Evolutionary conservation across 257 asterid species (phyloP).

Genomic region (Nemophila menziesii): DNA sequence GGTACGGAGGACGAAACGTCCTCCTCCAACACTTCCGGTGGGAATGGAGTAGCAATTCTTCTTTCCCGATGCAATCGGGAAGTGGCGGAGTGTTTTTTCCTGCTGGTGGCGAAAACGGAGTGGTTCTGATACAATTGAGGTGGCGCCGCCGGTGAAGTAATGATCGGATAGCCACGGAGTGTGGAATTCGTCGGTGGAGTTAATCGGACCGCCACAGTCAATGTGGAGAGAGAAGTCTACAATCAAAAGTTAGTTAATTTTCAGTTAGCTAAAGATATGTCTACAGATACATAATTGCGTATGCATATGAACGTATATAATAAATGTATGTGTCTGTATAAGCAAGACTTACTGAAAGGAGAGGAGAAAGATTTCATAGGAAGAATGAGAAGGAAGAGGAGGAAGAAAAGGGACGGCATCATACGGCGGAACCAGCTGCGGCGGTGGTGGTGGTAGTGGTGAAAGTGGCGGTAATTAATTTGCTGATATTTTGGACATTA

Average conservation of each 20-base stretch:
- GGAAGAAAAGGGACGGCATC: conserved; percentile 11
- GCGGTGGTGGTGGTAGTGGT: conserved; percentile 9
- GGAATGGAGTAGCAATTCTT: conserved; percentile 81
- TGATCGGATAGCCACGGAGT: conserved; percentile 80
- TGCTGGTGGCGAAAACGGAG: conserved; percentile 62
- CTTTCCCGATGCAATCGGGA: conserved; percentile 74
- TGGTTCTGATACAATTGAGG: conserved; percentile 79
- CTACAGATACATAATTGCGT: not conserved
- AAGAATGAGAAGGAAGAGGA: conserved; percentile 9
- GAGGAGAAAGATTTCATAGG: conserved; percentile 15
- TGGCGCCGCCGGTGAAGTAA: conserved; percentile 62
- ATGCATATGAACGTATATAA: too few relatives aligned
- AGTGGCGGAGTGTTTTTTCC: conserved; percentile 80
- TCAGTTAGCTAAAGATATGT: not conserved
- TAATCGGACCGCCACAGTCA: conserved; percentile 66
- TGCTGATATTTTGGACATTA: conserved; percentile 11
- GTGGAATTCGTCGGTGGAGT: conserved; percentile 60
- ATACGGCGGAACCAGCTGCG: conserved; percentile 12
- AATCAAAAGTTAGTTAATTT: conserved; percentile 7
- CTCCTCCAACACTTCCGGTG: conserved; percentile 19
- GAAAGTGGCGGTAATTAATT: too few relatives aligned
- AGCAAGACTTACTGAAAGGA: conserved; percentile 29
- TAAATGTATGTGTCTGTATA: not conserved
- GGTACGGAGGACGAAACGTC: conserved; percentile 46
- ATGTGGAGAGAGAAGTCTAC: conserved; percentile 58